Conservation (phyloP, 495 filamentous ascomycete species). For the Penicillium arizonense region DNA sequence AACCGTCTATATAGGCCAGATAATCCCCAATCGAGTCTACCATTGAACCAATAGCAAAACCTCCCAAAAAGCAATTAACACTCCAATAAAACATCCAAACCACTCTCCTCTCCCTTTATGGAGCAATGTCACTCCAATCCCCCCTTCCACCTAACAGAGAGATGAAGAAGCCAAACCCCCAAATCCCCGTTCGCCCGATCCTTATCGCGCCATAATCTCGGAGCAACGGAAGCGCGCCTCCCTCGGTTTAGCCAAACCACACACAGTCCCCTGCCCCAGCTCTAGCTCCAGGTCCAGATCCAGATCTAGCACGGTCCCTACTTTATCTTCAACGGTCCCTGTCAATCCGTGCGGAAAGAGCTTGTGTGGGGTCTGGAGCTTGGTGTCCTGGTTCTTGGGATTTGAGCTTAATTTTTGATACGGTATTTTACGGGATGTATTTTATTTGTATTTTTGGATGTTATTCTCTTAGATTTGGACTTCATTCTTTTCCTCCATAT, state of each 20-base stretch:
- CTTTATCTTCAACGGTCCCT: conserved; percentile 11
- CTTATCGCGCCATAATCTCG: conserved; percentile 18
- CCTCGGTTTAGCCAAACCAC: conserved; percentile 2
- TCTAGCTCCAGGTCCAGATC: background rate
- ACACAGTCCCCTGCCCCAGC: background rate
- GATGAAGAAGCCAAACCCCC: too few species aligned
- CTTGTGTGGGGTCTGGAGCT: conserved; percentile 24
- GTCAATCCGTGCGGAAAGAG: conserved; percentile 23
- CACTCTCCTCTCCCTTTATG: too few species aligned
- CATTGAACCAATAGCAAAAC: too few species aligned
- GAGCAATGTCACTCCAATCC: too few species aligned
- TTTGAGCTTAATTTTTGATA: conserved; percentile 6
- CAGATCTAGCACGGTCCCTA: conserved; percentile 22
- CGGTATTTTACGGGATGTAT: conserved; percentile 1
- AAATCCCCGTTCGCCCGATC: conserved; percentile 19
- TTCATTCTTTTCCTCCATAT: background rate
- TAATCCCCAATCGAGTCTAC: too few species aligned
- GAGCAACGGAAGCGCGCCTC: conserved; percentile 18
- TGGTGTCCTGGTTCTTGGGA: background rate
- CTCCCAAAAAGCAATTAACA: too few species aligned
- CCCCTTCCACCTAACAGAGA: too few species aligned
- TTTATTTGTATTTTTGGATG: conserved; percentile 5
- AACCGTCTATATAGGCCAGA: too few species aligned
- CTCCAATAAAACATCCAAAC: too few species aligned
- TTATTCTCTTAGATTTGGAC: conserved; percentile 7